phyloP scores from a whole-genome alignment of 768 basidiomycete genomes.

The Trametes cingulata region DNA sequence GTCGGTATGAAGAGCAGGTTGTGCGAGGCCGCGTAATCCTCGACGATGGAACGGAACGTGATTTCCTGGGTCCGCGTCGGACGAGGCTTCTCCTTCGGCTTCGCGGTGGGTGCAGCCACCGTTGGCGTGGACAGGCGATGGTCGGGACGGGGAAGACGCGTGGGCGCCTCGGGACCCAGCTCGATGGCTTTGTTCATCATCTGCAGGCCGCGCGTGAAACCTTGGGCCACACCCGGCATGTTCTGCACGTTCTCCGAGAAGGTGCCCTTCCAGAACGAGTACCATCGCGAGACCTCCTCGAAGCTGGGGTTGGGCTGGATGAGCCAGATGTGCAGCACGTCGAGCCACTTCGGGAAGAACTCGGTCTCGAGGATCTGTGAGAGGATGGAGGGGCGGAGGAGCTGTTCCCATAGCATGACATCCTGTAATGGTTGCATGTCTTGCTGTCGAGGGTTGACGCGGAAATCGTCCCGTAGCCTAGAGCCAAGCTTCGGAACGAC shows the following conservation, averaged over 20 bases:
- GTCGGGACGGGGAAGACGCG: slow-evolving; percentile 67
- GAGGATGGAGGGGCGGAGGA: slow-evolving; percentile 76
- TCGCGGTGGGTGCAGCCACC: slow-evolving; percentile 27
- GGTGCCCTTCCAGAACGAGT: slow-evolving; percentile 79
- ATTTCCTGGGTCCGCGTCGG: slow-evolving; percentile 73
- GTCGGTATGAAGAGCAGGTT: slow-evolving; percentile 90
- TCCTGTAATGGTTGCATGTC: slow-evolving; percentile 78
- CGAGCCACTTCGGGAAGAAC: slow-evolving; percentile 98
- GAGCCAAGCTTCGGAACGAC: slow-evolving; percentile 89
- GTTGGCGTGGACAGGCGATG: slow-evolving; percentile 38
- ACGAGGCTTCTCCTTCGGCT: slow-evolving; percentile 39
- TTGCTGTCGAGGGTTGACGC: slow-evolving; percentile 88
- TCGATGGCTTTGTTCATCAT: slow-evolving; percentile 94
- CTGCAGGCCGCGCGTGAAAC: slow-evolving; percentile 87
- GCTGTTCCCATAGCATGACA: slow-evolving; percentile 74
- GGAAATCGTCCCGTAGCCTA: slow-evolving; percentile 80
- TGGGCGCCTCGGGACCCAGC: slow-evolving; percentile 75
- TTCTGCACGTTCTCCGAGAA: slow-evolving; percentile 74
- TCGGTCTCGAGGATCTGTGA: slow-evolving; percentile 84
- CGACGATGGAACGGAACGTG: slow-evolving; percentile 91
- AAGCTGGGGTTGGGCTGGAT: slow-evolving; percentile 85
- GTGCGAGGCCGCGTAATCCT: slow-evolving; percentile 82
- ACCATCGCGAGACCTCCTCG: slow-evolving; percentile 94
- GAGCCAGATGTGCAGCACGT: slow-evolving; percentile 90
- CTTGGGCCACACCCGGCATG: slow-evolving; percentile 65